Base-by-base conservation (phyloP, 495 filamentous ascomycete species). In the Bathelium albidoporum region DNA sequence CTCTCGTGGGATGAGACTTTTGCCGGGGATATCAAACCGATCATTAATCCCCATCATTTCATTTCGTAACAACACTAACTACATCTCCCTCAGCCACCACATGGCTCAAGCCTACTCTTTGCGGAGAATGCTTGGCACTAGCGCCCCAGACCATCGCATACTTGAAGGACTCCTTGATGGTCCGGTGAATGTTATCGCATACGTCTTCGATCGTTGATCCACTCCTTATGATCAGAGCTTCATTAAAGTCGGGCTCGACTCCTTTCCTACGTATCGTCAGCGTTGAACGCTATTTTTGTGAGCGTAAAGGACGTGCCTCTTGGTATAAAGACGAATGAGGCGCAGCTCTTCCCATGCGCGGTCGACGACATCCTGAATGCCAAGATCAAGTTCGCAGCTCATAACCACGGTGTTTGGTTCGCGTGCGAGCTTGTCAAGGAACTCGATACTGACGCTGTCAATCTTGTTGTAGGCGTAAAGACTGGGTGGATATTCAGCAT, bases 391-490 rank as follows among this genome's bases (percentile, higher is more conserved):
- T 76, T 97, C 95, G 76, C 95, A 99, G 72, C 85, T 89, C 95
- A 99, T 99, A 65, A 99, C 94, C 7, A 85, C 89, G 2, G 95
- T 97, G 75, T 96, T 81, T 2, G 90, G 89, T 74, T 99, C 95
- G 61, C 89, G 87, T 12, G 95, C 95, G 2, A 99, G 80, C 69
- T 87, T 83, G 76, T 99, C 89, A 20, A 99, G 83, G 78, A 92
- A 95, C 68, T 96, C 89, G 65, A 99, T 82, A 29, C 89, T 91
- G 68, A 99, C 87, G 73, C 85, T 87, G 80, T 99, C 95, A 79
- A 99, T 95, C 77, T 99, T 99, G 88, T 99, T 99, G 84, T 99
- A 99, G 32, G 97, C 95, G 77, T 99, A 99, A 28, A 99, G 82
- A 71, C 91, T 95, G 61, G 76, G 78, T 5, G 5, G 18, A 63